These are phyloP conservation scores for Blastocystis sp. DNA, from an alignment of 352 stramenopile genomes.

Conservation along the genomic window DNA sequence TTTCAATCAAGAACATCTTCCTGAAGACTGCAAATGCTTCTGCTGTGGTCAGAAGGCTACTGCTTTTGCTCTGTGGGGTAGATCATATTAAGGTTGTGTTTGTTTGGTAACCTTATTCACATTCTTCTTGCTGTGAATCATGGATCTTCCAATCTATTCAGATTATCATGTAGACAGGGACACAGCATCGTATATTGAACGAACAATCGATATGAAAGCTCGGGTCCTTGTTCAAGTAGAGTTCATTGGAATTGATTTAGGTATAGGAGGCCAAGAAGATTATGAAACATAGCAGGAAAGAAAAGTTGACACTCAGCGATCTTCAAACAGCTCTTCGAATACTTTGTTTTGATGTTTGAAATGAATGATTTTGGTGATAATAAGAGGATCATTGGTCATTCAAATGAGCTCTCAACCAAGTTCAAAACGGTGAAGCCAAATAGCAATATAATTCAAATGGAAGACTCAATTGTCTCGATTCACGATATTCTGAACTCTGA, in stretches of 20 bases:
- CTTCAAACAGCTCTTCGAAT: not conserved
- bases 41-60: slow-evolving; percentile 89
- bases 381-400: slow-evolving; percentile 36
- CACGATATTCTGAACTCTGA: not conserved
- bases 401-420: not conserved
- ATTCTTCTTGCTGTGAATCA: not conserved
- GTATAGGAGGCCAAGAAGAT: slow-evolving; percentile 15
- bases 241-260: not conserved
- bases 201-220: not conserved
- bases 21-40: slow-evolving; percentile 92
- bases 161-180: not conserved
- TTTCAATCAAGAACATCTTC: slow-evolving; percentile 87
- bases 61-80: slow-evolving; percentile 84
- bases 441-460: not conserved
- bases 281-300: slow-evolving; percentile 23
- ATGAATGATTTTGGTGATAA: not conserved
- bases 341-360: slow-evolving; percentile 4
- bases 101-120: not conserved
- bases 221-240: not conserved
- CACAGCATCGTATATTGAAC: not conserved
- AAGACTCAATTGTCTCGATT: not conserved
- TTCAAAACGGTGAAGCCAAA: not conserved
- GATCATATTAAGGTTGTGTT: slow-evolving; percentile 79
- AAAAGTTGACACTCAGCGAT: slow-evolving; percentile 15
- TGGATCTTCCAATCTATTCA: not conserved